phyloP scores from a whole-genome alignment of 306 rosid species.

The Dryas octopetala region DNA sequence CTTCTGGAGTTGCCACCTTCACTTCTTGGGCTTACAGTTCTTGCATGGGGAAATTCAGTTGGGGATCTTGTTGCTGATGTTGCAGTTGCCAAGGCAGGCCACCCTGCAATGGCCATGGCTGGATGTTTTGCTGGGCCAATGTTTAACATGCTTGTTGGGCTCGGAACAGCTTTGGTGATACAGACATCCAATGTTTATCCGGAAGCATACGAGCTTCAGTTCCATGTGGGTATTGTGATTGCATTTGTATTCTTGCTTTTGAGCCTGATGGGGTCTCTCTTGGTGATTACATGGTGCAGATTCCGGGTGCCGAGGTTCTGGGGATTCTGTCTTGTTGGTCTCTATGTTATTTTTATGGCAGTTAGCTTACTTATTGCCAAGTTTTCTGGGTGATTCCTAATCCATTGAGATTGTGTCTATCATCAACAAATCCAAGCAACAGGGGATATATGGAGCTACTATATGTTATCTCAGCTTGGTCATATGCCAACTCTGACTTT shows the following conservation, averaged over 20 bases:
- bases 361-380: slow-evolving; percentile 62
- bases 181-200: slow-evolving; percentile 75
- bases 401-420: background rate
- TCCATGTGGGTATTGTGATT: slow-evolving; percentile 72
- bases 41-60: slow-evolving; percentile 98
- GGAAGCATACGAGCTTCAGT: slow-evolving; percentile 66
- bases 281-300: slow-evolving; percentile 88
- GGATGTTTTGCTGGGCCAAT: slow-evolving; percentile 97
- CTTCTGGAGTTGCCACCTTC: slow-evolving; percentile 72
- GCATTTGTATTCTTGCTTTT: slow-evolving; percentile 87
- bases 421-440: background rate
- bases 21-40: slow-evolving; percentile 87
- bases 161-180: slow-evolving; percentile 85
- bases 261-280: slow-evolving; percentile 91
- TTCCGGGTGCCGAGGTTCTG: slow-evolving; percentile 92
- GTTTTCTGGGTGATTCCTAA: slow-evolving; percentile 57
- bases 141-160: slow-evolving; percentile 98
- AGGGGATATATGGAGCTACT: background rate
- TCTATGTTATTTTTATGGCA: slow-evolving; percentile 71
- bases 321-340: slow-evolving; percentile 93
- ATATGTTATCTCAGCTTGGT: background rate
- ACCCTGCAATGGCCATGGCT: slow-evolving; percentile 97
- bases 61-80: slow-evolving; percentile 98
- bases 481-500: slow-evolving; percentile 6
- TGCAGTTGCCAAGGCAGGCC: slow-evolving; percentile 92